Evolutionary conservation across 169 alveolate genomes (phyloP), one percentile per base, ranked within the genome.

Genomic region (Plasmodium ovale): DNA sequence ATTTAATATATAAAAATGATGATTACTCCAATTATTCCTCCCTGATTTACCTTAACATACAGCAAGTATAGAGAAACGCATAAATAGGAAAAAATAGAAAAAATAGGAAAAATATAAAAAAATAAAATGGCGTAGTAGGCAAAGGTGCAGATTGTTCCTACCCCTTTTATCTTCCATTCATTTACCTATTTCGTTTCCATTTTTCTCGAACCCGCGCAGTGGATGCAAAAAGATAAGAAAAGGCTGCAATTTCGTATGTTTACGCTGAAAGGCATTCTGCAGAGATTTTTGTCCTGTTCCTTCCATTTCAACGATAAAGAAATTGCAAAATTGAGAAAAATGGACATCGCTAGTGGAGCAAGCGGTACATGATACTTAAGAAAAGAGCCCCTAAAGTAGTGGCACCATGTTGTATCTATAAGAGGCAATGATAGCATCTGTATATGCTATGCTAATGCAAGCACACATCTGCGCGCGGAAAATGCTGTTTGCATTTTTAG

Each of bases 1-100:
- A 79, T 67, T 25, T 79, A 58, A 79, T 79, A 16, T 79, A 79
- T 44, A 79, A 79, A 53, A 79, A 79, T 79, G 89, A 79, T 54
- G 71, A 79, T 42, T 64, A 79, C 54, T 79, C 89, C 35, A 79
- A 70, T 79, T 79, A 42, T 79, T 21, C 84, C 5, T 64, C 72
- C 70, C 29, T 79, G 60, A 68, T 79, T 49, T 70, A 67, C 21
- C 79, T 79, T 37, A 79, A 79, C 65, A 47, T 79, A 35, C 44
- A 35, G n/a, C 77, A 79, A 58, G 89, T 79, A 33, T 54, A 44
- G 16, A 7, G 5, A 56, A 35, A 64, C 35, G n/a, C 21, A 54
- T n/a, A 54, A 54, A 54, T 0, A 27, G 3, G 10, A 59, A 27
- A 59, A 59, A 3, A 2, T 23, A 27, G 9, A 23, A 23, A 4